Percentiles rank a stretch among this genome's conserved stretches.
Evolutionary conservation across 169 alveolate species (phyloP).

Genomic region (Eimeria zaria): DNA sequence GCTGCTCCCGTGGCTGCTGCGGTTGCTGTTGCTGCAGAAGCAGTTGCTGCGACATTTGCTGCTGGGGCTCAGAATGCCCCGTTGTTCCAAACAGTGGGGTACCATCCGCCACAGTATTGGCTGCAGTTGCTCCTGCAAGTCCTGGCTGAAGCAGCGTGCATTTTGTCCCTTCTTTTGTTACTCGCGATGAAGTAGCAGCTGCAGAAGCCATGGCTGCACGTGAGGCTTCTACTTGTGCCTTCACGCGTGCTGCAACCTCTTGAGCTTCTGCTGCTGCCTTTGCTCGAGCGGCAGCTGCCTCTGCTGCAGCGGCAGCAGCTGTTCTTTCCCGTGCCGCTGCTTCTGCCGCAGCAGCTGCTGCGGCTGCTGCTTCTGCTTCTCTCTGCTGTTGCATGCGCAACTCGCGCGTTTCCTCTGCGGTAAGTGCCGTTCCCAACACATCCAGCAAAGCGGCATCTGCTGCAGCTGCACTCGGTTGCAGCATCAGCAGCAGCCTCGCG

Average conservation of each 20-base stretch:
- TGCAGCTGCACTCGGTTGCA: constrained; percentile 64
- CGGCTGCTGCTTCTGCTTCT: constrained; percentile 60
- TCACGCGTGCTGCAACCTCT: constrained; percentile 25
- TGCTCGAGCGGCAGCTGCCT: constrained; percentile 26
- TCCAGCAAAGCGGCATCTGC: constrained; percentile 68
- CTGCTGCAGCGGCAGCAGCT: constrained; percentile 59
- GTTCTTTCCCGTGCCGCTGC: neutral
- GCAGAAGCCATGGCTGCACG: neutral
- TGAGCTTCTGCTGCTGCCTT: constrained; percentile 12
- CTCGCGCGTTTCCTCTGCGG: constrained; percentile 70
- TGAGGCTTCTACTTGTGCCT: constrained; percentile 1
- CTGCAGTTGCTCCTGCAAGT: neutral
- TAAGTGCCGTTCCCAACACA: constrained; percentile 52
- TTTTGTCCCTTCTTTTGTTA: neutral
- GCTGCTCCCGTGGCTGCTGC: constrained; percentile 38
- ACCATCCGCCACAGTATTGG: neutral
- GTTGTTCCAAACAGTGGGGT: constrained; percentile 13
- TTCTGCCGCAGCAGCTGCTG: constrained; percentile 75
- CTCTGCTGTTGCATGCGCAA: constrained; percentile 64
- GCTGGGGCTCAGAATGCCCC: neutral
- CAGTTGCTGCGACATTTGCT: constrained; percentile 13
- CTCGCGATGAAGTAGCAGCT: neutral
- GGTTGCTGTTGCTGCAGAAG: constrained; percentile 6
- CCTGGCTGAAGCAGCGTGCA: neutral
- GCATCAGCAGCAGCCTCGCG: constrained; percentile 66